Percentiles rank a stretch among this genome's conserved stretches.
These are phyloP conservation scores for Umbelopsis sp. DNA, from an alignment of 192 early-diverging fungal species.

Conservation along the genomic window DNA sequence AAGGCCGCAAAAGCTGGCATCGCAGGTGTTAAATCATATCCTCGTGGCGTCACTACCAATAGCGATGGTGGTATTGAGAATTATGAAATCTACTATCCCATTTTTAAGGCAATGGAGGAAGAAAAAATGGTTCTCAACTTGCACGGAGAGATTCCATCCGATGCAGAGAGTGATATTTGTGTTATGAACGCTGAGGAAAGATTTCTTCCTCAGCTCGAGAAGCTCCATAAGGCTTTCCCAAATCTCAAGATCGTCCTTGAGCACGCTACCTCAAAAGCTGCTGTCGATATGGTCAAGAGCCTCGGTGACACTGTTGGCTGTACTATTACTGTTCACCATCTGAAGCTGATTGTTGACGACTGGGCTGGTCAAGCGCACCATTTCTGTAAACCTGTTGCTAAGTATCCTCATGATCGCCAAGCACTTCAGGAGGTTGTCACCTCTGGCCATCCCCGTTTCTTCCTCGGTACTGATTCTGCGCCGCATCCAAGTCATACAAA, in stretches of 20 bases:
- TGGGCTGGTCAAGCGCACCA: slow-evolving; percentile 97
- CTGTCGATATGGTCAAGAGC: slow-evolving; percentile 91
- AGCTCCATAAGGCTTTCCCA: slow-evolving; percentile 90
- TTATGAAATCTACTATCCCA: slow-evolving; percentile 88
- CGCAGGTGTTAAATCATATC: slow-evolving; percentile 89
- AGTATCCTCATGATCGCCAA: slow-evolving; percentile 88
- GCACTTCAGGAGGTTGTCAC: slow-evolving; percentile 83
- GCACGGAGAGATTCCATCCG: slow-evolving; percentile 93
- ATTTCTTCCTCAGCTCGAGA: slow-evolving; percentile 83
- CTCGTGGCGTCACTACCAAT: slow-evolving; percentile 97
- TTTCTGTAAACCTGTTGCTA: slow-evolving; percentile 99
- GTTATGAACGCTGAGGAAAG: slow-evolving; percentile 95
- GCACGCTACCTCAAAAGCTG: slow-evolving; percentile 94
- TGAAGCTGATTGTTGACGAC: slow-evolving; percentile 90
- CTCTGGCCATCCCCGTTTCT: slow-evolving; percentile 93
- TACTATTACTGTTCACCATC: slow-evolving; percentile 95
- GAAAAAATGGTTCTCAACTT: slow-evolving; percentile 92
- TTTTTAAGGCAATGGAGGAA: slow-evolving; percentile 96
- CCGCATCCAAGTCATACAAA: slow-evolving; percentile 90
- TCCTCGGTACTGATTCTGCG: slow-evolving; percentile 95
- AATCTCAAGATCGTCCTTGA: slow-evolving; percentile 94
- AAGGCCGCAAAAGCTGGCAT: slow-evolving; percentile 86
- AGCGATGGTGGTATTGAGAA: slow-evolving; percentile 92
- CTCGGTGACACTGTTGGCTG: slow-evolving; percentile 91
- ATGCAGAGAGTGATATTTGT: slow-evolving; percentile 83